Conservation (phyloP, 805 yeast species). For the Candida piceae region DNA sequence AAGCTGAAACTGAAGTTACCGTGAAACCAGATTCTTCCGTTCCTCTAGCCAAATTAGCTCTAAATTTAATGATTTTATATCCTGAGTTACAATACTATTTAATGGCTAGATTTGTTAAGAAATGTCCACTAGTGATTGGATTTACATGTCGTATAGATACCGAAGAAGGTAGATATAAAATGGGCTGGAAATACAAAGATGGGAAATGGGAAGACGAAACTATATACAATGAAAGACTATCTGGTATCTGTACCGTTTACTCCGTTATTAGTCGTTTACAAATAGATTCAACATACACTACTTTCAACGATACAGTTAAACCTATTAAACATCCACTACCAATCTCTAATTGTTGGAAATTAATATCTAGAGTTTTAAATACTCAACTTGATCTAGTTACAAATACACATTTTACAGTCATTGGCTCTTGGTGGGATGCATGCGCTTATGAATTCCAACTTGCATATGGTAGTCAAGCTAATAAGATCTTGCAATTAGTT, state of each 20-base stretch:
- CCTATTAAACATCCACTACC: constrained; percentile 51
- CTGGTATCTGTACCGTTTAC: constrained; percentile 82
- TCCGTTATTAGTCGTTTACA: constrained; percentile 60
- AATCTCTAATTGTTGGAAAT: constrained; percentile 55
- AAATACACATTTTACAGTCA: constrained; percentile 65
- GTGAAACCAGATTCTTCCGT: constrained; percentile 73
- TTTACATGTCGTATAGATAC: constrained; percentile 71
- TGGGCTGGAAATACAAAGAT: constrained; percentile 78
- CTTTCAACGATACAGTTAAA: neutral
- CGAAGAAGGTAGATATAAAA: constrained; percentile 70
- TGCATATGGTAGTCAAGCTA: constrained; percentile 66
- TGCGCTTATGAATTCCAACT: constrained; percentile 50
- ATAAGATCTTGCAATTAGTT: constrained; percentile 49
- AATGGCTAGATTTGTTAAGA: constrained; percentile 80
- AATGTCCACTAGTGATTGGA: constrained; percentile 87
- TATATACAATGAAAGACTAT: constrained; percentile 77
- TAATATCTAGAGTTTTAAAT: constrained; percentile 70
- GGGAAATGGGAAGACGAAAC: constrained; percentile 54
- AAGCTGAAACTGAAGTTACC: constrained; percentile 88
- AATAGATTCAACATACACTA: constrained; percentile 17
- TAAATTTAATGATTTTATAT: constrained; percentile 42
- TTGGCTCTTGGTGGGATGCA: constrained; percentile 92
- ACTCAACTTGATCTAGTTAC: constrained; percentile 42
- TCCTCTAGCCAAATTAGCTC: constrained; percentile 69
- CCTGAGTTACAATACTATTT: constrained; percentile 52